phyloP scores from a whole-genome alignment of 768 basidiomycete genomes.

The Lanmaoa rubissima region DNA sequence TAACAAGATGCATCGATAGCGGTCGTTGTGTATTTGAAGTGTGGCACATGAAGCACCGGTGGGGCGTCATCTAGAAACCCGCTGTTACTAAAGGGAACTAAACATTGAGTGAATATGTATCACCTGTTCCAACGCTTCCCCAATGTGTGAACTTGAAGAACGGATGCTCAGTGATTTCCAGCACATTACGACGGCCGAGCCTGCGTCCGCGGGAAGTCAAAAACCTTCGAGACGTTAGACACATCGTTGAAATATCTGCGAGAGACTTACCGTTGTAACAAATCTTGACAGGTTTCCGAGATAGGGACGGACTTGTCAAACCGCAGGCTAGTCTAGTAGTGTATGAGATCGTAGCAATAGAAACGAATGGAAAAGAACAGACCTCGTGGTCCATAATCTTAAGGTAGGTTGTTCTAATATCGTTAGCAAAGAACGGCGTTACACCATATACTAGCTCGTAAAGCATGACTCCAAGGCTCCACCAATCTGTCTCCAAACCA shows the following conservation, averaged over 20 bases:
- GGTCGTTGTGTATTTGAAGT: slow-evolving; percentile 60
- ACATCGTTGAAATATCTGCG: neutral
- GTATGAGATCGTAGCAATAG: slow-evolving; percentile 1
- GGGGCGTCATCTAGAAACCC: slow-evolving; percentile 46
- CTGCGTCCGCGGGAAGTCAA: slow-evolving; percentile 60
- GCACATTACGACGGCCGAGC: slow-evolving; percentile 57
- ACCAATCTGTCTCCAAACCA: slow-evolving; percentile 92
- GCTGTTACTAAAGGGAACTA: slow-evolving; percentile 4
- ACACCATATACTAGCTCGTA: slow-evolving; percentile 86
- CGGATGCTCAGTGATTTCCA: slow-evolving; percentile 64
- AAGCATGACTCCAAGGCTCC: slow-evolving; percentile 90
- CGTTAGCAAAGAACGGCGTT: slow-evolving; percentile 88
- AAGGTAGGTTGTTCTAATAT: slow-evolving; percentile 79
- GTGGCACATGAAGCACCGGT: slow-evolving; percentile 65
- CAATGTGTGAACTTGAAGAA: slow-evolving; percentile 61
- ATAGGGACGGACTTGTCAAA: slow-evolving; percentile 48
- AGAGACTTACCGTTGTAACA: slow-evolving; percentile 50
- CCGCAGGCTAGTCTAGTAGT: slow-evolving; percentile 52
- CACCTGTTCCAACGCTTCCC: slow-evolving; percentile 51
- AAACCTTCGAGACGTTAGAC: slow-evolving; percentile 41
- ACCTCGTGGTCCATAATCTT: slow-evolving; percentile 80
- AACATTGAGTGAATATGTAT: neutral
- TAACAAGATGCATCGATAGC: slow-evolving; percentile 20
- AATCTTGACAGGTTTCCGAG: slow-evolving; percentile 50
- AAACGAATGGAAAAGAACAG: neutral